Percentiles rank a stretch among this genome's conserved stretches.
Evolutionary conservation across 306 rosid genomes (phyloP).

Genomic region (Cucurbita argyrosperma): DNA sequence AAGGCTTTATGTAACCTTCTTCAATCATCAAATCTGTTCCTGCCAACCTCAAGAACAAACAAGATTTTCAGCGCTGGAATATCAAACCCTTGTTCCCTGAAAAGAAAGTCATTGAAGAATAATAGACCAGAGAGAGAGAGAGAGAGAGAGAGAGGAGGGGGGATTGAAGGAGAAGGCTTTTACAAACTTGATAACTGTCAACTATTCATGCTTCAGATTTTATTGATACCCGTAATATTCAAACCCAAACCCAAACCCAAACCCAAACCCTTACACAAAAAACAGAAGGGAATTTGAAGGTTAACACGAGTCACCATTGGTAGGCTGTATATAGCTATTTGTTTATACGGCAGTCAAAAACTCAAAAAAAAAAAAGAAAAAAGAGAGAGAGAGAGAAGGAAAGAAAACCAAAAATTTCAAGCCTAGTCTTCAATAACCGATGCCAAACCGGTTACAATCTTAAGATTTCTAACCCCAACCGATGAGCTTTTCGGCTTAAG

Average conservation of each 20-base stretch:
- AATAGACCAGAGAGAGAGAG: not conserved
- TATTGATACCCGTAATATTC: conserved; percentile 29
- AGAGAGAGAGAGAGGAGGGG: not conserved
- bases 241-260: not conserved
- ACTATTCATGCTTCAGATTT: conserved; percentile 13
- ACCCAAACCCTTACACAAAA: conserved; percentile 45
- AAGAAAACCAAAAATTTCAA: conserved; percentile 15
- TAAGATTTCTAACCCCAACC: conserved; percentile 40
- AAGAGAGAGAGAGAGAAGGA: not conserved
- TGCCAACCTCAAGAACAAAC: conserved; percentile 2
- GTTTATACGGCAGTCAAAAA: conserved; percentile 9
- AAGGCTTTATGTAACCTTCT: conserved; percentile 1
- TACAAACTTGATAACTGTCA: not conserved
- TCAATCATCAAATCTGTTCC: conserved; percentile 13
- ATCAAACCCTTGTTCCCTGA: not conserved
- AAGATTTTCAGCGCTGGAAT: not conserved
- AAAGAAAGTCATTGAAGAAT: not conserved
- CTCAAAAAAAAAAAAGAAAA: too few species aligned
- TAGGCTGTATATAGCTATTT: not conserved
- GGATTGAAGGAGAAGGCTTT: not conserved
- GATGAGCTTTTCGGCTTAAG: conserved; percentile 49
- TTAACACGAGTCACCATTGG: conserved; percentile 15
- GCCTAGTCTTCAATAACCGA: conserved; percentile 58
- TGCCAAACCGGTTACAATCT: conserved; percentile 79
- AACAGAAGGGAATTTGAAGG: conserved; percentile 34